phyloP scores from a whole-genome alignment of 2,329 filamentous ascomycete species.

The Calonectria crousiana region DNA sequence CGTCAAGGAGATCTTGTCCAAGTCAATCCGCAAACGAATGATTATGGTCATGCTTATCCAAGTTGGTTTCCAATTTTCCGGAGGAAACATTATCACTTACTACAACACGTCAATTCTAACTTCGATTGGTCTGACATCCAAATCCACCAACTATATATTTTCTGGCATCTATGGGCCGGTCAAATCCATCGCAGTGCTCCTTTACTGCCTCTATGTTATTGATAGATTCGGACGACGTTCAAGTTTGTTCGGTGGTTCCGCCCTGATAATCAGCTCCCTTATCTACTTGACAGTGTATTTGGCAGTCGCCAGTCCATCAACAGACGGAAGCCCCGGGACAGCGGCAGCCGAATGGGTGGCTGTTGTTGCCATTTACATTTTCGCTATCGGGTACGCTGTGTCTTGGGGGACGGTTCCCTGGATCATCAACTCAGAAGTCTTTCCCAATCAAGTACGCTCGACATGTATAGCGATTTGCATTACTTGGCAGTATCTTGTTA shows the following conservation, averaged over 20 bases:
- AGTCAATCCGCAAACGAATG: constrained; percentile 19
- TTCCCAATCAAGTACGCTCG: constrained; percentile 15
- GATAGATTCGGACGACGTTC: constrained; percentile 18
- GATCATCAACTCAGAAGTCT: constrained; percentile 24
- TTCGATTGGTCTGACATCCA: constrained; percentile 15
- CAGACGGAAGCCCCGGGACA: constrained; percentile 1
- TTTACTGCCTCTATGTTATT: constrained; percentile 19
- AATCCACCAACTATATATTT: constrained; percentile 21
- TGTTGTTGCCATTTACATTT: constrained; percentile 24
- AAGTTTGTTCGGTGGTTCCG: constrained; percentile 14
- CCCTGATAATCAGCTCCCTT: constrained; percentile 13
- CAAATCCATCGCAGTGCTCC: constrained; percentile 18
- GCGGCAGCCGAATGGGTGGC: constrained; percentile 21
- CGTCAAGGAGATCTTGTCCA: constrained; percentile 11
- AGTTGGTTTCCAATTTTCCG: constrained; percentile 20
- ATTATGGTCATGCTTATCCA: constrained; percentile 24
- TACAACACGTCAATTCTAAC: constrained; percentile 23
- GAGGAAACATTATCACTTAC: constrained; percentile 23
- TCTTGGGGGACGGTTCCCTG: constrained; percentile 25
- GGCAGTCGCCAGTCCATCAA: constrained; percentile 13
- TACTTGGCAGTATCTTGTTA: constrained; percentile 22
- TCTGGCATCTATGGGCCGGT: constrained; percentile 22
- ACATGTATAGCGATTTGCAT: constrained; percentile 22
- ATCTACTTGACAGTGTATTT: constrained; percentile 19
- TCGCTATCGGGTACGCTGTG: constrained; percentile 24